Evolutionary conservation across 2,329 filamentous ascomycete species (phyloP), one percentile per base, ranked within the genome.

Genomic region (Pestalotiopsis sp.): DNA sequence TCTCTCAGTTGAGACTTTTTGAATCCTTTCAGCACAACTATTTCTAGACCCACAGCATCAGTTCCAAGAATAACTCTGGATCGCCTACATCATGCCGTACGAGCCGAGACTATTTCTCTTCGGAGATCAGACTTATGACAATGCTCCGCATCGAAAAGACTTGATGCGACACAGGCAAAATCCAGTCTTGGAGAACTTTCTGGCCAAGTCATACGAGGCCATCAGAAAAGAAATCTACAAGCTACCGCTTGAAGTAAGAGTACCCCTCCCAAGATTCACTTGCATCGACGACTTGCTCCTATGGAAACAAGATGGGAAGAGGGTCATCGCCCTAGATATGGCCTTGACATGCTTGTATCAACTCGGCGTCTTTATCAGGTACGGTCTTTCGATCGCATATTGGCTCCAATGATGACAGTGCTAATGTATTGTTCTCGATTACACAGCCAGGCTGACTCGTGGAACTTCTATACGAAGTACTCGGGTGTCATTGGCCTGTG

Each of bases 401-500:
- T 57, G 17, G 61, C 17, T 41, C 1, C 7, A 6, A n/a, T 4
- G 6, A 11, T 3, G 3, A 17, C 2, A 38, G 17, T 17, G 36
- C 41, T n/a, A 67, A 13, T 57, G 36, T 12, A 23, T 23, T 11
- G 27, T 40, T 45, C 4, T 31, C 17, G 23, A 25, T 59, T 17
- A 52, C 17, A 52, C 11, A 73, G 69, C 59, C 70, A 72, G 25
- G 60, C 68, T n/a, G 66, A 72, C 68, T 59, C 70, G 59, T 70
- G 63, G 62, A 25, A 66, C 45, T 66, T 59, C 58, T 13, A 66
- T 45, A 57, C 63, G 40, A 40, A 66, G 12, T 66, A 71, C 36
- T 64, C 70, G 20, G 65, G 66, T n/a, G 52, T 72, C 14, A 38
- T 74, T 23, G 77, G 77, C 49, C 62, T 79, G 17, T 79, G 78